Percentiles rank a stretch among this genome's conserved stretches.
Conservation (phyloP, 306 rosid species). For the Fagus crenata region DNA sequence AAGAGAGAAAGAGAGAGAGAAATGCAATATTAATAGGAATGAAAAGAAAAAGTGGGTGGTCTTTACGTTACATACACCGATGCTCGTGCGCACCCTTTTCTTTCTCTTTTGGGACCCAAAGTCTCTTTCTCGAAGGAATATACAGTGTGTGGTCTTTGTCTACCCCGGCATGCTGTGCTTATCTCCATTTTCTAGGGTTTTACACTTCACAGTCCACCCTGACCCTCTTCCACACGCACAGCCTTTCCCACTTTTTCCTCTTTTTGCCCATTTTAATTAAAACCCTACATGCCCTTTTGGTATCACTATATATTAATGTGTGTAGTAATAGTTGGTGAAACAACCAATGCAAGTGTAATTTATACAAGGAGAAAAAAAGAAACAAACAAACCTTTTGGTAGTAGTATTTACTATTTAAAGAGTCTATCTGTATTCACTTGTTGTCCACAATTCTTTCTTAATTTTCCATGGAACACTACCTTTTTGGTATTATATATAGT, state of each 20-base stretch:
- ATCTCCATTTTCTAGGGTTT: constrained; percentile 80
- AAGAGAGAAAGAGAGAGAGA: constrained; percentile 26
- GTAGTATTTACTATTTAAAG: not conserved
- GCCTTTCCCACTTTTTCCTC: constrained; percentile 13
- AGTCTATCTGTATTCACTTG: not conserved
- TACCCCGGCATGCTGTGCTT: constrained; percentile 77
- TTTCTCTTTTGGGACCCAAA: constrained; percentile 46
- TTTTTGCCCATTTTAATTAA: constrained; percentile 6
- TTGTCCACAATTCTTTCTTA: not conserved
- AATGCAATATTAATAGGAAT: constrained; percentile 31
- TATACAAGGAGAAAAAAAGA: not conserved
- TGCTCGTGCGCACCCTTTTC: constrained; percentile 67
- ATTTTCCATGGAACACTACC: not conserved
- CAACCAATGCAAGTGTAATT: not conserved
- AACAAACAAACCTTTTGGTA: not conserved
- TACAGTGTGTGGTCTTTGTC: constrained; percentile 90
- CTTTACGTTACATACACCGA: constrained; percentile 56
- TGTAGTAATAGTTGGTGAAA: not conserved
- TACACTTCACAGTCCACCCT: constrained; percentile 30
- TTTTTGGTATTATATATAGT: not conserved
- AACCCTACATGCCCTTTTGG: not conserved
- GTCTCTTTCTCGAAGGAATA: constrained; percentile 92
- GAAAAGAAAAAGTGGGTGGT: constrained; percentile 50
- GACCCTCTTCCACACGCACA: constrained; percentile 22
- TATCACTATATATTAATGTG: too few species aligned